phyloP scores from a whole-genome alignment of 345 rosid species.

The Eucalyptus regnans region DNA sequence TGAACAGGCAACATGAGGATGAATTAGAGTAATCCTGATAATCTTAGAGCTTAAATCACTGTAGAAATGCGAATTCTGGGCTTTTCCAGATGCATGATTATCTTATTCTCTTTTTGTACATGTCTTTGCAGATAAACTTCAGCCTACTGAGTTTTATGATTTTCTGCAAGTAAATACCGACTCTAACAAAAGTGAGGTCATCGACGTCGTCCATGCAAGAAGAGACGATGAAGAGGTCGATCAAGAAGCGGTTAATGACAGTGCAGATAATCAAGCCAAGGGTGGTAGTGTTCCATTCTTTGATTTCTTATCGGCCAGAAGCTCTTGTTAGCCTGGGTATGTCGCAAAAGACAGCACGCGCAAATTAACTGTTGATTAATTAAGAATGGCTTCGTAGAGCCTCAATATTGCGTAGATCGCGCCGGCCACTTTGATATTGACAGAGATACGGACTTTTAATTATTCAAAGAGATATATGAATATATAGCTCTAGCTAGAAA shows the following conservation, averaged over 20 bases:
- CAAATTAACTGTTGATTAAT: background rate
- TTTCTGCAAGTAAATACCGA: slow-evolving; percentile 4
- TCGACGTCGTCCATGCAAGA: background rate
- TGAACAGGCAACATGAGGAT: background rate
- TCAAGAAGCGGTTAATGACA: background rate
- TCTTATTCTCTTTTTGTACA: background rate
- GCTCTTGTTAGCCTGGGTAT: background rate
- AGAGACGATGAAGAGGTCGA: slow-evolving; percentile 5
- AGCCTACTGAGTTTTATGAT: background rate
- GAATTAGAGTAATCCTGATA: background rate
- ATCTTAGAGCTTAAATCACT: background rate
- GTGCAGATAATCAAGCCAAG: background rate
- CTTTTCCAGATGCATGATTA: background rate
- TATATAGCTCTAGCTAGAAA: background rate
- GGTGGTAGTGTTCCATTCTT: background rate
- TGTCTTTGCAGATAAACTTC: background rate
- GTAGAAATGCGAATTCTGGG: background rate
- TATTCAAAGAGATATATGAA: background rate
- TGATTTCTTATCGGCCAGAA: slow-evolving; percentile 6
- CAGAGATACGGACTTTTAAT: background rate
- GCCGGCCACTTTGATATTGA: background rate
- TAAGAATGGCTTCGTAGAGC: background rate
- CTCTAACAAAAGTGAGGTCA: slow-evolving; percentile 1
- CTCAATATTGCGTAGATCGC: background rate
- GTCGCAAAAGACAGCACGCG: background rate